These are phyloP conservation scores for Vigna angularis DNA, from an alignment of 306 rosid genomes.

Conservation along the genomic window DNA sequence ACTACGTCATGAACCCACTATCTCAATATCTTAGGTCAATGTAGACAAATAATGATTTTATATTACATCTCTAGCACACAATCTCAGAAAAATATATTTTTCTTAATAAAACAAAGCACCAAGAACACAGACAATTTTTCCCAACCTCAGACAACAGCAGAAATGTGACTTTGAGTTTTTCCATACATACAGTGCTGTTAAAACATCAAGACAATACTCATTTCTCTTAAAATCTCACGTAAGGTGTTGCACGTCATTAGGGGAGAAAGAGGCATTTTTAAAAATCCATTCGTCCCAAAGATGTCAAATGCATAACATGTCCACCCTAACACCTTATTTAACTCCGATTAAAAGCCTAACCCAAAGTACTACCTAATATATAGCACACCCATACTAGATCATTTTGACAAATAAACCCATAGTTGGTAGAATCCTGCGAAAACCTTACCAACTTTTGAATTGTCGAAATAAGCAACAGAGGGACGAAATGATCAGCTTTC, in stretches of 20 bases:
- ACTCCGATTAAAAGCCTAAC: background rate
- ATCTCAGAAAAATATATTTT: background rate
- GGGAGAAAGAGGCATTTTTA: background rate
- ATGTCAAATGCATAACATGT: background rate
- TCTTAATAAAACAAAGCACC: background rate
- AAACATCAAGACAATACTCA: background rate
- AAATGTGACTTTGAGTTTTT: too few species aligned
- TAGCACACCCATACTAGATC: background rate
- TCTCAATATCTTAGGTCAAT: background rate
- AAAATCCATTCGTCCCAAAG: background rate
- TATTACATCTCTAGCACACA: background rate
- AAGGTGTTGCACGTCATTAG: background rate
- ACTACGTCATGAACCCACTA: background rate
- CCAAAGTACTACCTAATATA: background rate
- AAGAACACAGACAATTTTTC: background rate
- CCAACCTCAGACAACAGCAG: too few species aligned
- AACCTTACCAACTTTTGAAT: too few species aligned
- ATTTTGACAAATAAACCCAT: background rate
- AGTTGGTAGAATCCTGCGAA: too few species aligned
- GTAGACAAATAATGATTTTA: background rate
- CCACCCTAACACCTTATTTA: background rate
- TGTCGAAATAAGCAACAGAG: background rate
- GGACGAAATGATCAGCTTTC: background rate
- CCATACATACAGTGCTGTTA: too few species aligned
- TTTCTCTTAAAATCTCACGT: background rate